Conservation (phyloP, 441 rosid genomes). For the Populus tomentosa region DNA sequence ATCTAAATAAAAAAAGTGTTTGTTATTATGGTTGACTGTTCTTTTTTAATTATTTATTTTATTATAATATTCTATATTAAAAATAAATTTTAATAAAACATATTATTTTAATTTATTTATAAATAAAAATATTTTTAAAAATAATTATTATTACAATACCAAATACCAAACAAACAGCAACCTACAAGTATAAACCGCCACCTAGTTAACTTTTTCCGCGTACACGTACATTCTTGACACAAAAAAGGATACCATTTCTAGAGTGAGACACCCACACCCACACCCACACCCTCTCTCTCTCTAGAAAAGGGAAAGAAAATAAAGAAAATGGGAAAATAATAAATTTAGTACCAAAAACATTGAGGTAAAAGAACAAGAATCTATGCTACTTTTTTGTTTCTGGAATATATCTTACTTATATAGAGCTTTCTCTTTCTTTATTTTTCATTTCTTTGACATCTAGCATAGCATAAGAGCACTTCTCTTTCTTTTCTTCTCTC, state of each 20-base stretch:
- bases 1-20: not conserved
- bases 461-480: not conserved
- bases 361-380: not conserved
- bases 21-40: too few species aligned
- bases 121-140: too few species aligned
- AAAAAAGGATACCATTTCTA: not conserved
- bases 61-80: too few species aligned
- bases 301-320: not conserved
- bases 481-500: slow-evolving; percentile 4
- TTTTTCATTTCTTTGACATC: slow-evolving; percentile 14
- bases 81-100: too few species aligned
- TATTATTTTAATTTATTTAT: too few species aligned
- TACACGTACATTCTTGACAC: not conserved
- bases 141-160: too few species aligned
- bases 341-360: not conserved
- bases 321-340: not conserved
- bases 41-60: too few species aligned
- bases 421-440: not conserved
- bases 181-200: not conserved
- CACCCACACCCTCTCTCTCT: not conserved
- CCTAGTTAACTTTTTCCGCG: not conserved
- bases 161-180: too few species aligned
- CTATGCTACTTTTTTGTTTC: slow-evolving; percentile 8
- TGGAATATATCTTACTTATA: slow-evolving; percentile 25
- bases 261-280: not conserved